Evolutionary conservation across 2,329 filamentous ascomycete genomes (phyloP).

Genomic region (Xylariomycetidae sp.): DNA sequence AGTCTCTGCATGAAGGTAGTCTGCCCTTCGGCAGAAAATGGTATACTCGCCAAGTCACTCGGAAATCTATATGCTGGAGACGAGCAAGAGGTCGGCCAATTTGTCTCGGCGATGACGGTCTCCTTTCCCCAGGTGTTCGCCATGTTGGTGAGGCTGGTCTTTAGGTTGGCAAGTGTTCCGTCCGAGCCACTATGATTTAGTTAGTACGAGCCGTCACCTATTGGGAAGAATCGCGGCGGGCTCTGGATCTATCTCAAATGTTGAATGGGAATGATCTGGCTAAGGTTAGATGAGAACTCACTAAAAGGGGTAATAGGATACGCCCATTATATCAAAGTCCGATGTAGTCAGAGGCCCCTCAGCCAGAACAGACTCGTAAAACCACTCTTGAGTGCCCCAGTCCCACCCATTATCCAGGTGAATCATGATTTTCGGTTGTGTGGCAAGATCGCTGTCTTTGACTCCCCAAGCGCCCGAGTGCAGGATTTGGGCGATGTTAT

Average conservation of each 20-base stretch:
- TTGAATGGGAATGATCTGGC: neutral
- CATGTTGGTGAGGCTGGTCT: constrained; percentile 53
- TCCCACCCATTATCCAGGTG: constrained; percentile 75
- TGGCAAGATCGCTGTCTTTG: constrained; percentile 54
- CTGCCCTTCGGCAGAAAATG: constrained; percentile 61
- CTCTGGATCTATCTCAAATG: neutral
- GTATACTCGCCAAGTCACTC: constrained; percentile 53
- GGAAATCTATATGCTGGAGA: constrained; percentile 56
- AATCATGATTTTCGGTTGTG: constrained; percentile 65
- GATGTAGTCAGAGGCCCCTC: constrained; percentile 42
- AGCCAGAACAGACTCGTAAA: constrained; percentile 55
- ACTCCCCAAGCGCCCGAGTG: constrained; percentile 61
- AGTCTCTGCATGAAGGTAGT: constrained; percentile 56
- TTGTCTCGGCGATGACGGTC: constrained; percentile 63
- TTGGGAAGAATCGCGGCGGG: too few species aligned
- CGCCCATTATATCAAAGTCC: constrained; percentile 68
- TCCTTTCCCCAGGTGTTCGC: constrained; percentile 59
- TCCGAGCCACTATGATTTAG: constrained; percentile 39
- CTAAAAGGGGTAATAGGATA: constrained; percentile 73
- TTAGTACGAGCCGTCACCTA: too few species aligned
- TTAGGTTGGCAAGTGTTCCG: constrained; percentile 55
- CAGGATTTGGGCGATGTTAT: constrained; percentile 60
- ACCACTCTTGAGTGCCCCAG: constrained; percentile 61
- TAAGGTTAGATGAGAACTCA: constrained; percentile 16
- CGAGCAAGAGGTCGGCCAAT: constrained; percentile 65